A percentile compares a stretch with the other conserved stretches of the same genome.
Evolutionary conservation across 1,139 yeast species (phyloP).

Genomic region (Kodamaea suecica): DNA sequence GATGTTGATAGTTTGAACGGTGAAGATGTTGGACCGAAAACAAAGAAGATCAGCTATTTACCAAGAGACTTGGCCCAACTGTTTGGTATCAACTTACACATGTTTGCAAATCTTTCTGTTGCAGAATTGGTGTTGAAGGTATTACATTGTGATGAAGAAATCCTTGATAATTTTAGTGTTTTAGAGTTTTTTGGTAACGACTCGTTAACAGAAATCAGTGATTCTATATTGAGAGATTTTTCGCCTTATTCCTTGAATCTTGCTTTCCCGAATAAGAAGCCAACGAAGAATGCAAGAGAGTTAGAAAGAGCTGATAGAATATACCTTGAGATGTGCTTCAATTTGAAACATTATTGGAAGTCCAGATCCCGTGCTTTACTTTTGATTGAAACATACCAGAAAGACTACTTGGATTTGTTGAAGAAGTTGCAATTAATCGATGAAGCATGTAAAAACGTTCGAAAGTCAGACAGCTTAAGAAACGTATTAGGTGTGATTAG

Average conservation of each 20-base stretch:
- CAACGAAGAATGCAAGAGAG: constrained; percentile 63
- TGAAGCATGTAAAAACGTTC: constrained; percentile 60
- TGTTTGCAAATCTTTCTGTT: constrained; percentile 62
- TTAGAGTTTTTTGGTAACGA: constrained; percentile 80
- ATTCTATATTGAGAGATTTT: constrained; percentile 59
- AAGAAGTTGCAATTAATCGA: constrained; percentile 64
- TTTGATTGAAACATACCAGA: constrained; percentile 62
- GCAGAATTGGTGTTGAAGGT: constrained; percentile 64
- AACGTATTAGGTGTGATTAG: constrained; percentile 72
- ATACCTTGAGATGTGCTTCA: constrained; percentile 73
- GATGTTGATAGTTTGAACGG: constrained; percentile 13
- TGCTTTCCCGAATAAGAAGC: constrained; percentile 31
- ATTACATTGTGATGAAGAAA: constrained; percentile 67
- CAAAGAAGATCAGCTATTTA: constrained; percentile 55
- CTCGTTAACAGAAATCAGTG: constrained; percentile 68
- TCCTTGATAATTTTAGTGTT: constrained; percentile 65
- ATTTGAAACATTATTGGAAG: constrained; percentile 80
- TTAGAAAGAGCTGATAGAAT: constrained; percentile 78
- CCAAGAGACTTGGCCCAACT: constrained; percentile 78
- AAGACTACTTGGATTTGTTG: constrained; percentile 69
- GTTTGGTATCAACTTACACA: constrained; percentile 88
- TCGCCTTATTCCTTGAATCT: constrained; percentile 68
- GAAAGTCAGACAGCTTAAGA: constrained; percentile 60
- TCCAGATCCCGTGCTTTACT: constrained; percentile 78
- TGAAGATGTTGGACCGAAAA: constrained; percentile 26